phyloP scores from a whole-genome alignment of 345 rosid species.

The Trapa bicornis region DNA sequence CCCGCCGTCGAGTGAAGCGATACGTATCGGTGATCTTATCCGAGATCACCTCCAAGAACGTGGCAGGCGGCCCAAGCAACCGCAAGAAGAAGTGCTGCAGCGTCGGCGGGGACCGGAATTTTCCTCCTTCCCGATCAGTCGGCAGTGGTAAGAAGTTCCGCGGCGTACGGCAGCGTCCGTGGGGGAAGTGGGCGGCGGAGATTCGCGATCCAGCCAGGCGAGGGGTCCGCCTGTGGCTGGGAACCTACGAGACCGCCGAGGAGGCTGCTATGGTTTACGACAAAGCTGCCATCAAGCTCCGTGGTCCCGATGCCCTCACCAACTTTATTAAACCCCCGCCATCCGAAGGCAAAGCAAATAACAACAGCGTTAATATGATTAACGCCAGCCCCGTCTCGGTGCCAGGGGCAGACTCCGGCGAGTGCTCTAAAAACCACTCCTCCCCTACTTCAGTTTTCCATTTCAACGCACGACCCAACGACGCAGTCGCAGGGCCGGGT shows the following conservation, averaged over 20 bases:
- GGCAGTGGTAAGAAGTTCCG: conserved; percentile 53
- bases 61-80: not conserved
- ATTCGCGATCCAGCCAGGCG: conserved; percentile 81
- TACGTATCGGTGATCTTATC: conserved; percentile 56
- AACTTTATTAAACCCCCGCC: conserved; percentile 19
- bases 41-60: conserved; percentile 21
- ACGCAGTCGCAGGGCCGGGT: too few species aligned
- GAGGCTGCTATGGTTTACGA: conserved; percentile 97
- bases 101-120: not conserved
- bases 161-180: conserved; percentile 86
- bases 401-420: too few species aligned
- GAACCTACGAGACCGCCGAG: conserved; percentile 82
- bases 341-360: too few species aligned
- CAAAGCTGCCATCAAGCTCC: conserved; percentile 73
- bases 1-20: conserved; percentile 46
- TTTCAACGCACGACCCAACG: too few species aligned
- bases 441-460: too few species aligned
- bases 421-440: too few species aligned
- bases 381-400: too few species aligned
- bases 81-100: conserved; percentile 19
- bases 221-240: conserved; percentile 69
- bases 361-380: too few species aligned
- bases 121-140: not conserved
- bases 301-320: conserved; percentile 79
- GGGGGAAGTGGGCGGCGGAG: conserved; percentile 99